phyloP scores from a whole-genome alignment of 768 basidiomycete genomes.

The Lactifluus hygrophoroides region DNA sequence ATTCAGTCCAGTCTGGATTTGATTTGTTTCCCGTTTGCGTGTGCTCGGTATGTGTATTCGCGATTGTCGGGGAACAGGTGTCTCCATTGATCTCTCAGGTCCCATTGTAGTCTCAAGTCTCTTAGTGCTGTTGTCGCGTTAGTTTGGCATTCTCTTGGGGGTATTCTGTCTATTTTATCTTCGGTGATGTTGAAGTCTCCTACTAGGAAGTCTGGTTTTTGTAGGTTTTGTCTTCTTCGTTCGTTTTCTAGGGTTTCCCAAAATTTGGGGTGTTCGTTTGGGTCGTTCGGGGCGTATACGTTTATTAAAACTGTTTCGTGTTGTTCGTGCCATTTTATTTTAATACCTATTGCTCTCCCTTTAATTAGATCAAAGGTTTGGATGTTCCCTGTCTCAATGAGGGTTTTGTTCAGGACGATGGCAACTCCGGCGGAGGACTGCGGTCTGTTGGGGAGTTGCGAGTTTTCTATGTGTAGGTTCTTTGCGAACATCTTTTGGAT shows the following conservation, averaged over 20 bases:
- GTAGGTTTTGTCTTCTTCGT: background rate
- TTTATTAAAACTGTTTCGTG: constrained; percentile 14
- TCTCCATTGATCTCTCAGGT: background rate
- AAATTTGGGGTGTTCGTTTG: background rate
- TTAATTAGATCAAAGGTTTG: background rate
- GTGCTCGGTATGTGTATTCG: background rate
- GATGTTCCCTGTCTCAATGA: background rate
- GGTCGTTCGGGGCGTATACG: constrained; percentile 22
- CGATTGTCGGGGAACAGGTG: background rate
- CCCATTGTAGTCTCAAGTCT: background rate
- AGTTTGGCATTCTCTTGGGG: rapidly evolving
- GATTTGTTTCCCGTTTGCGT: background rate
- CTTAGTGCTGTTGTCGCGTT: background rate
- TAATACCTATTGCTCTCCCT: background rate
- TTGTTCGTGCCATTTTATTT: constrained; percentile 17
- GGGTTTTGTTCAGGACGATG: background rate
- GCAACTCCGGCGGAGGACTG: background rate
- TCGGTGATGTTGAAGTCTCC: constrained; percentile 5
- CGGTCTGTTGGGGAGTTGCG: background rate
- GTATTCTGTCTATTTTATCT: background rate
- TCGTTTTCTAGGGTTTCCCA: constrained; percentile 7
- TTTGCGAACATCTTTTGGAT: background rate
- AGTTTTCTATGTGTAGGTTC: background rate
- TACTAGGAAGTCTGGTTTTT: background rate
- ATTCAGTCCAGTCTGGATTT: background rate